Conservation (phyloP, 768 basidiomycete species). For the Kwoniella mangroviensis region DNA sequence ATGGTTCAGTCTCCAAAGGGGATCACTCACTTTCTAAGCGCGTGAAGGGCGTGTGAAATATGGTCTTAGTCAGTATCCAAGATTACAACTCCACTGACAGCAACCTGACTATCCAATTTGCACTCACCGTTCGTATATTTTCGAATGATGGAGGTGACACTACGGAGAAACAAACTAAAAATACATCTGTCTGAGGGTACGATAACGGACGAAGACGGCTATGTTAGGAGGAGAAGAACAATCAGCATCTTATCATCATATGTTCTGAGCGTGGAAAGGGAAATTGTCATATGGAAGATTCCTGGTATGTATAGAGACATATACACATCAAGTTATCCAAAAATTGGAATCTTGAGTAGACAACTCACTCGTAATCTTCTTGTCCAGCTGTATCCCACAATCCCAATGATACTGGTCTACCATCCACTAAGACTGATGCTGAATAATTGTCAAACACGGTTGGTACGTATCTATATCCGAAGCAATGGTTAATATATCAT, state of each 20-base stretch:
- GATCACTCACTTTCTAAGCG: constrained; percentile 20
- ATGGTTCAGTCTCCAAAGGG: not conserved
- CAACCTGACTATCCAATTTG: too few species aligned
- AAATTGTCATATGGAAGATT: not conserved
- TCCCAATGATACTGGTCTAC: constrained; percentile 90
- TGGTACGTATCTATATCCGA: constrained; percentile 62
- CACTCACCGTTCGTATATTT: constrained; percentile 88
- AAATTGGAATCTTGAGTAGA: too few species aligned
- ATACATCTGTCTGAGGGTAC: constrained; percentile 99
- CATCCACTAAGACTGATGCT: constrained; percentile 75
- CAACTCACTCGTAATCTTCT: constrained; percentile 89
- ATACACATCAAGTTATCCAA: too few species aligned
- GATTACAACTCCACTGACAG: too few species aligned
- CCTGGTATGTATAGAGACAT: not conserved
- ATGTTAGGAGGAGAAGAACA: not conserved
- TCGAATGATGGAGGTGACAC: constrained; percentile 98
- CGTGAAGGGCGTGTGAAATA: not conserved
- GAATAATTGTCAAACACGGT: constrained; percentile 58
- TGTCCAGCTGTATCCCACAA: constrained; percentile 98
- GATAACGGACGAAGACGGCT: constrained; percentile 89
- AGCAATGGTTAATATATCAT: not conserved
- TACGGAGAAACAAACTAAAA: constrained; percentile 98
- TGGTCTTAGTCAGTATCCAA: too few species aligned
- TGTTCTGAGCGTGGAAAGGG: too few species aligned
- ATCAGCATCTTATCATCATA: too few species aligned